A percentile compares a stretch with the other conserved stretches of the same genome.
Conservation (phyloP, 1,284 basidiomycete genomes). For the Pseudozyma sp. region DNA sequence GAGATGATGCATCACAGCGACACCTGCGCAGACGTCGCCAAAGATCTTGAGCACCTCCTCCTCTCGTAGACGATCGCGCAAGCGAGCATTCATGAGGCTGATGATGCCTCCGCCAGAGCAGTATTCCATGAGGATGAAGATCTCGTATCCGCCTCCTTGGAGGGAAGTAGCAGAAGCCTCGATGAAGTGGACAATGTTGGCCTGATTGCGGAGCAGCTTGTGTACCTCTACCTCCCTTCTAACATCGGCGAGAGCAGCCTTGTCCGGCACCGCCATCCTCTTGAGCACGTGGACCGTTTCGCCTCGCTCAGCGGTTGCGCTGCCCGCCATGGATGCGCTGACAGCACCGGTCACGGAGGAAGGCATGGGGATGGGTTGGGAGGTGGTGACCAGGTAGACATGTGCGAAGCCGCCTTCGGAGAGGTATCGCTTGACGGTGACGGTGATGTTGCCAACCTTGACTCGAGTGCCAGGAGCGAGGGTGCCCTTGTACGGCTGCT, state of each 20-base stretch:
- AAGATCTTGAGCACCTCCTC: slow-evolving; percentile 97
- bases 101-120: slow-evolving; percentile 94
- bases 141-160: slow-evolving; percentile 82
- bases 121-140: slow-evolving; percentile 99
- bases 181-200: slow-evolving; percentile 91
- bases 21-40: slow-evolving; percentile 62
- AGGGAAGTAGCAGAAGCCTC: slow-evolving; percentile 76
- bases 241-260: slow-evolving; percentile 89
- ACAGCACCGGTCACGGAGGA: slow-evolving; percentile 40
- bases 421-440: slow-evolving; percentile 88
- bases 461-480: slow-evolving; percentile 81
- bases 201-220: slow-evolving; percentile 87
- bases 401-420: slow-evolving; percentile 98
- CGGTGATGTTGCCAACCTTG: slow-evolving; percentile 86
- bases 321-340: slow-evolving; percentile 33
- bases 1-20: slow-evolving; percentile 84
- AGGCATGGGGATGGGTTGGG: slow-evolving; percentile 76
- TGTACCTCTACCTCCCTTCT: slow-evolving; percentile 98
- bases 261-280: slow-evolving; percentile 91
- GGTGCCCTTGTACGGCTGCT: slow-evolving; percentile 50
- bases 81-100: slow-evolving; percentile 97
- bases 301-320: slow-evolving; percentile 39
- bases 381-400: slow-evolving; percentile 92
- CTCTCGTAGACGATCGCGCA: slow-evolving; percentile 92
- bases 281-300: slow-evolving; percentile 94